A percentile compares a stretch with the other conserved stretches of the same genome.
Conservation (phyloP, 306 rosid species). For the Cicer judaicum region DNA sequence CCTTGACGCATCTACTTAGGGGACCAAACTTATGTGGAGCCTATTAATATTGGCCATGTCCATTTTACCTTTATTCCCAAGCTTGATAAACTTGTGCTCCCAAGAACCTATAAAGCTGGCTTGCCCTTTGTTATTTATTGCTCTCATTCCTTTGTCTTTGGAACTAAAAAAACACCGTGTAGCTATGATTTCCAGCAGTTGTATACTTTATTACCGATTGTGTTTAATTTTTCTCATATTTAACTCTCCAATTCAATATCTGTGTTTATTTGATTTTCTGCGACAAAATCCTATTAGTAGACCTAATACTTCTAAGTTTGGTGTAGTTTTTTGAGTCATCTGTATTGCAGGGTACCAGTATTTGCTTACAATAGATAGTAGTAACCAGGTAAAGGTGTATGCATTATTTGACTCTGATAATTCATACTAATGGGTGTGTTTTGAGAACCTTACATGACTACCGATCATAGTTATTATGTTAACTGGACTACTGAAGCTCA, state of each 20-base stretch:
- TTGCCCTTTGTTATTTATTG: conserved; percentile 58
- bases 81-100: conserved; percentile 74
- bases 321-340: conserved; percentile 57
- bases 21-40: conserved; percentile 80
- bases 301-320: conserved; percentile 38
- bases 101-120: conserved; percentile 75
- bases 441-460: conserved; percentile 25
- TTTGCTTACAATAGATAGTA: conserved; percentile 35
- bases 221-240: conserved; percentile 40
- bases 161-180: conserved; percentile 56
- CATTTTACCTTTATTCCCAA: conserved; percentile 80
- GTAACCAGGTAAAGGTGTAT: conserved; percentile 42
- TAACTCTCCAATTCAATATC: conserved; percentile 44
- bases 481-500: conserved; percentile 36
- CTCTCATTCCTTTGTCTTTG: conserved; percentile 55
- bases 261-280: conserved; percentile 48
- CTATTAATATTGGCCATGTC: conserved; percentile 65
- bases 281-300: conserved; percentile 35
- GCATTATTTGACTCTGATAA: conserved; percentile 40
- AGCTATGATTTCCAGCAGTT: conserved; percentile 53
- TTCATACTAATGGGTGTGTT: neutral
- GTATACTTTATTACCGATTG: conserved; percentile 48
- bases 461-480: conserved; percentile 19
- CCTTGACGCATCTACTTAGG: conserved; percentile 84
- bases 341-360: conserved; percentile 61